phyloP scores from a whole-genome alignment of 306 rosid genomes.

The Begonia loranthoides region DNA sequence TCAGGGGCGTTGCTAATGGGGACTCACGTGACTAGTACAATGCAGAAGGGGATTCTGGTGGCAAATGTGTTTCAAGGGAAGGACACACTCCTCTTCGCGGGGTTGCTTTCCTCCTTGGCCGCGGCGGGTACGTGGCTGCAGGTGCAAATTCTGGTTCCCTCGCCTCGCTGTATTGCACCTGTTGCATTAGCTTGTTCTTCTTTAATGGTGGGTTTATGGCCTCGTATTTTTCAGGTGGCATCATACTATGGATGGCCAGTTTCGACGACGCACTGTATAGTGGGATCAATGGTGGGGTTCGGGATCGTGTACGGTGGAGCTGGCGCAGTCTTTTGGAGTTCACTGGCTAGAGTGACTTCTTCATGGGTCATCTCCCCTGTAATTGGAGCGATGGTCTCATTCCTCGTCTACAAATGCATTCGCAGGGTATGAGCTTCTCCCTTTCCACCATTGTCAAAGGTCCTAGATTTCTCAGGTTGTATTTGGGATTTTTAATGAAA shows the following conservation, averaged over 20 bases:
- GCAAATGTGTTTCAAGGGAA: conserved; percentile 72
- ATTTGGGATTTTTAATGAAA: too few relatives aligned
- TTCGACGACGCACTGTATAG: conserved; percentile 96
- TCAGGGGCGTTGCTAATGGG: conserved; percentile 87
- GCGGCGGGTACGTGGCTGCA: conserved; percentile 99
- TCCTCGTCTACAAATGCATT: conserved; percentile 88
- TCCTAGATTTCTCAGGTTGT: too few relatives aligned
- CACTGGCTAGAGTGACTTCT: conserved; percentile 77
- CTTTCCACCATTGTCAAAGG: not conserved
- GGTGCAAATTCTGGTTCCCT: conserved; percentile 17
- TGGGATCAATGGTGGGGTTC: conserved; percentile 98
- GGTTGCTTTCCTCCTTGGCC: conserved; percentile 86
- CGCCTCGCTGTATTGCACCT: not conserved
- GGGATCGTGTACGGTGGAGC: conserved; percentile 80
- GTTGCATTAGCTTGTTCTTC: not conserved
- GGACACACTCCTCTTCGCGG: conserved; percentile 55
- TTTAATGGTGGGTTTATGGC: not conserved
- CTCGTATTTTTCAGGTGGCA: conserved; percentile 44
- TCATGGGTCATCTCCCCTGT: conserved; percentile 91
- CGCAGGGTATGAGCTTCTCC: conserved; percentile 58
- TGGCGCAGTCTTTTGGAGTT: conserved; percentile 94
- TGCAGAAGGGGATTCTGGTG: conserved; percentile 91
- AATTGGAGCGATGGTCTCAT: conserved; percentile 79
- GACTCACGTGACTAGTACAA: conserved; percentile 77
- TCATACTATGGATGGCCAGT: conserved; percentile 96